phyloP scores from a whole-genome alignment of 768 basidiomycete genomes.

The Amanita pseudoporphyria region DNA sequence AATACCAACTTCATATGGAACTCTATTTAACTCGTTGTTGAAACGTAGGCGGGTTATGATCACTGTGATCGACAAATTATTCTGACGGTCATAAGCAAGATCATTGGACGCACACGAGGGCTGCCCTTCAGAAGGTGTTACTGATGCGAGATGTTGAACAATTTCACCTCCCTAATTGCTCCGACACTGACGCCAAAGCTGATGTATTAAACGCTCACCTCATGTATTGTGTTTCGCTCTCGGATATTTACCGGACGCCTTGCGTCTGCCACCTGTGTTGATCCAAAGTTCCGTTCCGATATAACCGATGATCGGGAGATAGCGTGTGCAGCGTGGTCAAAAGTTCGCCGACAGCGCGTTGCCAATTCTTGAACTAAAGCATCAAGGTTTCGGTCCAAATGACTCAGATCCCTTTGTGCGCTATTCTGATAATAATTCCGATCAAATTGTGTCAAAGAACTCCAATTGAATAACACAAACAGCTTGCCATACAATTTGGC shows the following conservation, averaged over 20 bases:
- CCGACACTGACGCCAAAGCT: constrained; percentile 18
- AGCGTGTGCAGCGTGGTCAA: constrained; percentile 52
- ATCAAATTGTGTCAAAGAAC: constrained; percentile 20
- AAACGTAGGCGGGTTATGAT: constrained; percentile 7
- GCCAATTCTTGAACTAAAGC: constrained; percentile 55
- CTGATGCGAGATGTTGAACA: constrained; percentile 43
- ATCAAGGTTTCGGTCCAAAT: constrained; percentile 62
- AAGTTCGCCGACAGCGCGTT: constrained; percentile 48
- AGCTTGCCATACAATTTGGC: constrained; percentile 38
- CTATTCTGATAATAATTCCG: constrained; percentile 29
- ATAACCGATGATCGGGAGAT: constrained; percentile 50
- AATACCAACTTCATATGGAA: constrained; percentile 9
- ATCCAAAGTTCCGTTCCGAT: constrained; percentile 18
- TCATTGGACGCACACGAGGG: constrained; percentile 4
- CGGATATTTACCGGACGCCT: constrained; percentile 29
- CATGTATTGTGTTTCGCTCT: constrained; percentile 45
- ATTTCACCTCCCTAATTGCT: constrained; percentile 29
- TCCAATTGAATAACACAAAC: constrained; percentile 28
- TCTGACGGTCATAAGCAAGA: not conserved
- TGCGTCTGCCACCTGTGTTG: constrained; percentile 22
- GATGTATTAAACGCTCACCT: constrained; percentile 31
- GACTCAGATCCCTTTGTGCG: constrained; percentile 38
- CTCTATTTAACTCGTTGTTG: not conserved
- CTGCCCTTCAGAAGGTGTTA: constrained; percentile 26
- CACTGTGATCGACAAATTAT: constrained; percentile 5